A percentile compares a stretch with the other conserved stretches of the same genome.
These are phyloP conservation scores for Pseudogymnoascus sp. DNA, from an alignment of 2,329 filamentous ascomycete genomes.

Conservation along the genomic window DNA sequence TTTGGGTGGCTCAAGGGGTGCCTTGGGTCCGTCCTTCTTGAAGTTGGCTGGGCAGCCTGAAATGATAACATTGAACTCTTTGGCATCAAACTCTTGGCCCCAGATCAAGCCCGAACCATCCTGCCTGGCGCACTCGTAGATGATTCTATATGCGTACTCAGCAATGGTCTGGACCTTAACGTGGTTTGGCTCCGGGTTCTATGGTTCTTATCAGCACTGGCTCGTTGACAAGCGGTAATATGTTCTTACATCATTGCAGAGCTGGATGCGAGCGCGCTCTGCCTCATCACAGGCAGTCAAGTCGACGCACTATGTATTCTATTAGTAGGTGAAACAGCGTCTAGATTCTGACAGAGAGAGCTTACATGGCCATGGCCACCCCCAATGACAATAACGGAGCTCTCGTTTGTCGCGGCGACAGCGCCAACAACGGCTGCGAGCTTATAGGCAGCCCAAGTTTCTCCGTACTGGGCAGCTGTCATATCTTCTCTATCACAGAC, in stretches of 20 bases:
- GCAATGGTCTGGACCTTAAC: constrained; percentile 7
- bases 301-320: not conserved
- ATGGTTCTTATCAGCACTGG: not conserved
- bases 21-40: not conserved
- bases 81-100: constrained; percentile 4
- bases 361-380: constrained; percentile 1
- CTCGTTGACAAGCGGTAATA: not conserved
- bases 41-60: not conserved
- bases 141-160: constrained; percentile 8
- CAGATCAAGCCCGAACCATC: constrained; percentile 10
- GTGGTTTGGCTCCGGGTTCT: not conserved
- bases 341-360: not conserved
- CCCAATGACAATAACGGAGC: not conserved
- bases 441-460: constrained; percentile 10
- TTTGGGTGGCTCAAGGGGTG: not conserved
- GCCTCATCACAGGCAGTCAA: constrained; percentile 7
- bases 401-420: not conserved
- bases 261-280: constrained; percentile 7
- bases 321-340: not conserved
- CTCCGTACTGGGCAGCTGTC: not conserved
- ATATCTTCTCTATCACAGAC: constrained; percentile 1
- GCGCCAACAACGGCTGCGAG: constrained; percentile 1
- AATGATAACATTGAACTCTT: constrained; percentile 7
- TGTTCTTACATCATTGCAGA: not conserved
- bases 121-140: constrained; percentile 10